A percentile compares a stretch with the other conserved stretches of the same genome.
phyloP scores from a whole-genome alignment of 1,139 yeast species.

The Kodamaea suecica region DNA sequence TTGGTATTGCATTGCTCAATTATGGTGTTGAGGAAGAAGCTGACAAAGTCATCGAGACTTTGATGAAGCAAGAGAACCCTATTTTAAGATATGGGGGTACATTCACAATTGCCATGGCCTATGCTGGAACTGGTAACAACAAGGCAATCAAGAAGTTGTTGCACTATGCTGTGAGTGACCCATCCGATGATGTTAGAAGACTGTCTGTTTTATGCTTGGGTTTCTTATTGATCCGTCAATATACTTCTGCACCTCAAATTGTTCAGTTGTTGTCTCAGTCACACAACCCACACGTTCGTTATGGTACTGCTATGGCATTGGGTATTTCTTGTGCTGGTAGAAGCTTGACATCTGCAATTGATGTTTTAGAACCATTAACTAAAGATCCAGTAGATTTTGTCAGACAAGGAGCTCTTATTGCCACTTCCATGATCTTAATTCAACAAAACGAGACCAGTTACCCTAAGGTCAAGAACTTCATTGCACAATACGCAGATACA shows the following conservation, averaged over 20 bases:
- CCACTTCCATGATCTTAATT: slow-evolving; percentile 86
- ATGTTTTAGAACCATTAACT: slow-evolving; percentile 86
- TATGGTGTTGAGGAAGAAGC: slow-evolving; percentile 87
- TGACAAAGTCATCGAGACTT: slow-evolving; percentile 61
- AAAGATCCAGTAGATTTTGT: slow-evolving; percentile 96
- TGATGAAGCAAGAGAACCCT: slow-evolving; percentile 74
- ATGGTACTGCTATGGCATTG: slow-evolving; percentile 96
- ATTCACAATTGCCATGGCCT: slow-evolving; percentile 89
- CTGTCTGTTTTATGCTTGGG: slow-evolving; percentile 95
- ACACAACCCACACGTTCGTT: slow-evolving; percentile 96
- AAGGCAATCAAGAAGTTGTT: slow-evolving; percentile 79
- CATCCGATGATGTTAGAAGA: slow-evolving; percentile 94
- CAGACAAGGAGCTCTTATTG: slow-evolving; percentile 95
- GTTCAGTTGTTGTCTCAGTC: slow-evolving; percentile 91
- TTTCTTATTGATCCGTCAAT: slow-evolving; percentile 84
- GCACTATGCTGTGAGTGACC: slow-evolving; percentile 95
- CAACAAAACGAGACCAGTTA: slow-evolving; percentile 87
- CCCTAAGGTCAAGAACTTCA: slow-evolving; percentile 77
- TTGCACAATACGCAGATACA: slow-evolving; percentile 70
- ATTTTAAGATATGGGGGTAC: slow-evolving; percentile 95
- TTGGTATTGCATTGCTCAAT: slow-evolving; percentile 83
- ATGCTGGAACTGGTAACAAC: slow-evolving; percentile 94
- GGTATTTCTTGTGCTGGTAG: slow-evolving; percentile 98
- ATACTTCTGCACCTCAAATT: slow-evolving; percentile 91
- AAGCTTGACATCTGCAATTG: slow-evolving; percentile 83